Conservation (phyloP, 257 asterid species). For the Prunella vulgaris region DNA sequence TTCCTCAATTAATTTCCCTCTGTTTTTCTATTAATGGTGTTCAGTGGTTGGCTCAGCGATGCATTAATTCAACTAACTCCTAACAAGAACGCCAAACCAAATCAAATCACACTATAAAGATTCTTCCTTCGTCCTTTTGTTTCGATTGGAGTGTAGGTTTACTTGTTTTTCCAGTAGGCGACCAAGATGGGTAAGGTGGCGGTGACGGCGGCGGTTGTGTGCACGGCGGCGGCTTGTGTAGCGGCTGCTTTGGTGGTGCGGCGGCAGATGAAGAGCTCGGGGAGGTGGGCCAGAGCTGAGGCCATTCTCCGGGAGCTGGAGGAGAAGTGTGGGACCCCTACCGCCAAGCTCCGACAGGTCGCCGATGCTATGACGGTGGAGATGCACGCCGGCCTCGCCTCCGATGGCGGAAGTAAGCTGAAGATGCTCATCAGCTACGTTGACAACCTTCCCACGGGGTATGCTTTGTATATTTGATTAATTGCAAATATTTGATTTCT, state of each 20-base stretch:
- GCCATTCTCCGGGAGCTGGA: conserved; percentile 63
- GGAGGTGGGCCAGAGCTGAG: conserved; percentile 59
- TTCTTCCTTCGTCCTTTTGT: conserved; percentile 12
- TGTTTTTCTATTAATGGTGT: not conserved
- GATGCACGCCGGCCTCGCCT: conserved; percentile 94
- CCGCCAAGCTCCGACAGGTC: conserved; percentile 62
- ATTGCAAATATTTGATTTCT: not conserved
- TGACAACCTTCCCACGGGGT: conserved; percentile 92
- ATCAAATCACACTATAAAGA: conserved; percentile 6
- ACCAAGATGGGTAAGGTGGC: conserved; percentile 60
- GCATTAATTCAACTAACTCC: conserved; percentile 18
- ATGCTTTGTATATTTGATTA: not conserved
- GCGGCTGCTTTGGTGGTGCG: conserved; percentile 52
- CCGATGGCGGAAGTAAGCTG: conserved; percentile 84
- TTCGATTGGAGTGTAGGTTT: not conserved
- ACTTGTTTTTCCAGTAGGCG: conserved; percentile 1
- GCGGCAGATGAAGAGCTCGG: conserved; percentile 52
- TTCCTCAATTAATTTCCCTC: conserved; percentile 2
- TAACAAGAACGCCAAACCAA: conserved; percentile 20
- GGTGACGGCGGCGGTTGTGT: conserved; percentile 67
- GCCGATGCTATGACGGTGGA: conserved; percentile 89
- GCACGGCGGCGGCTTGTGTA: conserved; percentile 66
- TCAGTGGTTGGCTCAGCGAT: not conserved
- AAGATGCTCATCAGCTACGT: conserved; percentile 85
- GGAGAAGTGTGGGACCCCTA: conserved; percentile 65